A percentile compares a stretch with the other conserved stretches of the same genome.
Conservation (phyloP, 2,329 filamentous ascomycete species). For the Cytospora piceicola region DNA sequence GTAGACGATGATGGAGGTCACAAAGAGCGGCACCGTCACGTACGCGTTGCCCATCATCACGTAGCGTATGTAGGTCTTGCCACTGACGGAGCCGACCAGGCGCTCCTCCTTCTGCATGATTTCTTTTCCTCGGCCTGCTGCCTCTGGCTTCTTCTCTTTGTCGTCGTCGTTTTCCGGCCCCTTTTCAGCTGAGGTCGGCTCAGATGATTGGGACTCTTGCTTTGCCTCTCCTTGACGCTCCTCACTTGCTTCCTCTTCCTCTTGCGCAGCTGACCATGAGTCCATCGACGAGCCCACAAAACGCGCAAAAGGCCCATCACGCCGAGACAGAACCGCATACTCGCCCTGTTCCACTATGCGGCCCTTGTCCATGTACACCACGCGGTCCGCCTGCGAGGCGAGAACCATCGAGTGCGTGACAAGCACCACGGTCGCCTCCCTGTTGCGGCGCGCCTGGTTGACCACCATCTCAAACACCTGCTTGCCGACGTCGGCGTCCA, state of each 20-base stretch:
- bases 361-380: constrained; percentile 71
- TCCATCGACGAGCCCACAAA: constrained; percentile 17
- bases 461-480: constrained; percentile 31
- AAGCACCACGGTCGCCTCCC: constrained; percentile 34
- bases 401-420: constrained; percentile 52
- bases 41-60: constrained; percentile 57
- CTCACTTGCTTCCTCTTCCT: constrained; percentile 56
- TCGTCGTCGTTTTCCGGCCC: too few relatives aligned
- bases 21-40: constrained; percentile 57
- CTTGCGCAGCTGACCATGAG: constrained; percentile 55
- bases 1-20: constrained; percentile 55
- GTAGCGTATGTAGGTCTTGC: constrained; percentile 65
- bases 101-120: constrained; percentile 72
- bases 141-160: constrained; percentile 9
- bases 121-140: constrained; percentile 42
- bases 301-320: constrained; percentile 12
- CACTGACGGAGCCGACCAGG: constrained; percentile 44
- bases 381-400: constrained; percentile 67
- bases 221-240: constrained; percentile 40
- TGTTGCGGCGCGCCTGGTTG: constrained; percentile 29
- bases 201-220: background rate
- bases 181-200: background rate
- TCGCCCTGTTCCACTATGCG: constrained; percentile 65
- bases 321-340: constrained; percentile 37
- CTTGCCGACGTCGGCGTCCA: constrained; percentile 27